Base-by-base conservation (phyloP, 345 rosid species). In the Eucalyptus dawsonii region DNA sequence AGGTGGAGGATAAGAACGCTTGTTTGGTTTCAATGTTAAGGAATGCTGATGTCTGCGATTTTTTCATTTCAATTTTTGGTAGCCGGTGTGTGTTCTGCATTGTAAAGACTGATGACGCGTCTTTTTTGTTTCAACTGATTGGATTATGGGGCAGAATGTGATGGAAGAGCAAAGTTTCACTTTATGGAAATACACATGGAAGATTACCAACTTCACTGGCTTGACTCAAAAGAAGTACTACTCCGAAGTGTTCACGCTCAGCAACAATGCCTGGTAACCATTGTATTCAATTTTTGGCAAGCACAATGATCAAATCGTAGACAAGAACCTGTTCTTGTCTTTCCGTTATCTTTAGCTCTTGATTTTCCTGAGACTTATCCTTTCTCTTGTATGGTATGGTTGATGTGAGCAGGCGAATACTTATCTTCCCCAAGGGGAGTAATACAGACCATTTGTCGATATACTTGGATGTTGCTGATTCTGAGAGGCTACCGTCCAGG, bases 341-440 rank as follows among this genome's bases (percentile, higher is more conserved):
- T 37, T 76, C 0, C 14, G 15, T 76, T 6, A 37, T 44, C 83
- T 76, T 40, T 19, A 76, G 27, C 12, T 76, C 27, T 76, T 76
- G 45, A 37, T 19, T 76, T 21, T 76, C 83, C 83, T 21, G 6
- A 76, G 47, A 93, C 86, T 90, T 93, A 89, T 92, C 95, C 3
- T 88, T 93, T 91, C 94, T 92, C 89, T 53, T 95, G 60, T 93
- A 91, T 89, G 95, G 93, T 87, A 93, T 94, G 24, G 95, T 94
- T 89, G 87, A 93, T n/a, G 83, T 92, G 49, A 17, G 44, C 50
- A 87, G 90, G 90, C 60, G 88, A 62, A 65, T 89, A 27, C 50
- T 67, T 22, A 17, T 91, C 19, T 91, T 67, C 50, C 91, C 92
- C 11, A 92, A 89, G 60, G 91, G 92, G 85, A 91, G 65, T 86